Evolutionary conservation across 2,329 filamentous ascomycete genomes (phyloP).

Genomic region (Magnaporthales sp.): DNA sequence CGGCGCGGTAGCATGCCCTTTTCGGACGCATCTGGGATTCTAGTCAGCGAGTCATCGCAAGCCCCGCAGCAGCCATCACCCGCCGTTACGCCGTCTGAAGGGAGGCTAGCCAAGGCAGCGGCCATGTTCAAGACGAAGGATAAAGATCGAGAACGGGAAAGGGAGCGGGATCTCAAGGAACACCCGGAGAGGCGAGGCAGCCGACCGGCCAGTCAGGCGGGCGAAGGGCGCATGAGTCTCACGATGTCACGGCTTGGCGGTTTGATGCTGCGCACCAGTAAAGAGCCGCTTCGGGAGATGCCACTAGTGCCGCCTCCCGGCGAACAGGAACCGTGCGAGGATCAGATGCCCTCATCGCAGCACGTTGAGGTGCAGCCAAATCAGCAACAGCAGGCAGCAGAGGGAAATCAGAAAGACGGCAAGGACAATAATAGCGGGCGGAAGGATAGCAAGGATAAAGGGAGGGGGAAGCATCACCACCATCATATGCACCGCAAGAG

Average conservation of each 20-base stretch:
- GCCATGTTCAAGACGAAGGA: conserved; percentile 36
- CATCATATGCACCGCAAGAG: conserved; percentile 10
- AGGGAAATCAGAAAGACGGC: conserved; percentile 1
- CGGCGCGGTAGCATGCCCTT: conserved; percentile 43
- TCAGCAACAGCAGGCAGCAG: background rate
- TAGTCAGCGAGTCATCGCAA: background rate
- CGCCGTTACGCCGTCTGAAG: conserved; percentile 39
- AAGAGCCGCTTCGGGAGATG: conserved; percentile 32
- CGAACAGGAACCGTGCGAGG: conserved; percentile 5
- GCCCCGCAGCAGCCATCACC: conserved; percentile 18
- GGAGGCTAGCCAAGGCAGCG: conserved; percentile 49
- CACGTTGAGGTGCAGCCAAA: conserved; percentile 13
- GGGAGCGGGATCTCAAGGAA: conserved; percentile 2
- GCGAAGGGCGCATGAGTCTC: conserved; percentile 48
- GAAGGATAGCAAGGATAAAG: conserved; percentile 15
- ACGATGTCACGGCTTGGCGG: conserved; percentile 48
- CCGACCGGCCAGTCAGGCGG: conserved; percentile 48
- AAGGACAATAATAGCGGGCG: conserved; percentile 10
- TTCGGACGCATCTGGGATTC: conserved; percentile 24
- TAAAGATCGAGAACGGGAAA: conserved; percentile 4
- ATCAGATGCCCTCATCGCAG: conserved; percentile 12
- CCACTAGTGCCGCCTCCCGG: background rate
- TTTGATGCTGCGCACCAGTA: conserved; percentile 38
- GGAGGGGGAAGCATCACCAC: conserved; percentile 15
- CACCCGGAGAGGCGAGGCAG: conserved; percentile 32